A percentile compares a stretch with the other conserved stretches of the same genome.
Evolutionary conservation across 2,329 filamentous ascomycete genomes (phyloP).

Genomic region (Monilinia fructigena): DNA sequence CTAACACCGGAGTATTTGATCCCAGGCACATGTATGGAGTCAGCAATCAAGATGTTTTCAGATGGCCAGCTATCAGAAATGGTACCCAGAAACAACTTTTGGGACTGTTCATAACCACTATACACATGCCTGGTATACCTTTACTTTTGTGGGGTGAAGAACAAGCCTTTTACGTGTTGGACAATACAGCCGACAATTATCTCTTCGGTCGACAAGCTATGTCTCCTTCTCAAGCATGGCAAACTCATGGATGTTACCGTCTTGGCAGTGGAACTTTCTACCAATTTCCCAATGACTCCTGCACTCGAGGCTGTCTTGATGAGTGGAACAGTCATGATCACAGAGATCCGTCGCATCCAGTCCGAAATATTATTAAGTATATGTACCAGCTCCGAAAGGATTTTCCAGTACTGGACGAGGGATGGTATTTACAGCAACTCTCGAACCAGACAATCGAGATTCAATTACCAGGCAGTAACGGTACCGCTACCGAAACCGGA

Average conservation of each 20-base stretch:
- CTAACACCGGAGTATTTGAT: slow-evolving; percentile 60
- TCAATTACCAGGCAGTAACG: slow-evolving; percentile 52
- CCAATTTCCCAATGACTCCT: slow-evolving; percentile 55
- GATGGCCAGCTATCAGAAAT: slow-evolving; percentile 59
- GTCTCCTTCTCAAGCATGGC: slow-evolving; percentile 61
- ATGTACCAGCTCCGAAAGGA: slow-evolving; percentile 60
- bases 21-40: slow-evolving; percentile 64
- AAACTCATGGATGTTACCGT: slow-evolving; percentile 62
- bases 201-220: slow-evolving; percentile 64
- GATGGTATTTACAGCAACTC: slow-evolving; percentile 53
- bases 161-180: slow-evolving; percentile 62
- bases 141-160: slow-evolving; percentile 64
- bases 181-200: slow-evolving; percentile 64
- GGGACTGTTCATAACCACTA: slow-evolving; percentile 57
- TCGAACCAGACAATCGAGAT: slow-evolving; percentile 55
- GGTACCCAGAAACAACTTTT: slow-evolving; percentile 58
- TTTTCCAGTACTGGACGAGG: slow-evolving; percentile 59
- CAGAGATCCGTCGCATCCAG: slow-evolving; percentile 59
- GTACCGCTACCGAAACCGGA: slow-evolving; percentile 54
- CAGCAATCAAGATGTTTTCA: slow-evolving; percentile 65
- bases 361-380: slow-evolving; percentile 59
- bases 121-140: slow-evolving; percentile 61
- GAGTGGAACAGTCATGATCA: slow-evolving; percentile 59
- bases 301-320: slow-evolving; percentile 55
- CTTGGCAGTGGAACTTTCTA: slow-evolving; percentile 57